Evolutionary conservation across 441 rosid species (phyloP).

Genomic region (Eruca vesicaria): DNA sequence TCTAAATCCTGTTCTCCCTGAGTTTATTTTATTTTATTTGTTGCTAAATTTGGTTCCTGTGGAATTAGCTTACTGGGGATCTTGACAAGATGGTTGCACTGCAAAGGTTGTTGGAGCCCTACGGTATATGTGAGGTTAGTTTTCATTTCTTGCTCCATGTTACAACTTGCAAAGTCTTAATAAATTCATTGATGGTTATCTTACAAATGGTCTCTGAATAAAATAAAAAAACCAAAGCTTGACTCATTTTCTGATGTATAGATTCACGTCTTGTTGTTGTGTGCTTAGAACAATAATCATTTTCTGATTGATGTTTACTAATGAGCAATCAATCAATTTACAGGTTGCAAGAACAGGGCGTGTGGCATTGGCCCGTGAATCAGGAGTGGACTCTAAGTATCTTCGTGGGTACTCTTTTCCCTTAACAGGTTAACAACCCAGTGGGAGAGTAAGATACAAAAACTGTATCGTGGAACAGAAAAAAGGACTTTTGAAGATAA

Average conservation of each 20-base stretch:
- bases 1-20: neutral
- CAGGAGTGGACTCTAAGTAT: slow-evolving; percentile 80
- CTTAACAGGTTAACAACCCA: slow-evolving; percentile 27
- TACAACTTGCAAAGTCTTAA: no score
- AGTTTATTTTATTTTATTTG: neutral
- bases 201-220: no score
- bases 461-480: neutral
- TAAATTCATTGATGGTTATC: no score
- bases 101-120: slow-evolving; percentile 89
- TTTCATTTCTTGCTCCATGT: no score
- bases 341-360: slow-evolving; percentile 96
- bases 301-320: neutral
- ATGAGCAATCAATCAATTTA: neutral
- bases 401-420: slow-evolving; percentile 91
- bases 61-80: slow-evolving; percentile 84
- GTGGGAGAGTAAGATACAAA: neutral
- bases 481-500: slow-evolving; percentile 15
- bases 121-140: slow-evolving; percentile 67
- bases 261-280: neutral
- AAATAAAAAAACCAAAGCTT: neutral
- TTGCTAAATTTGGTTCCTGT: slow-evolving; percentile 25
- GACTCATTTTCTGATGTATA: neutral
- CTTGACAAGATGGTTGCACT: slow-evolving; percentile 93
- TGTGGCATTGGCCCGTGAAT: slow-evolving; percentile 78
- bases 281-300: slow-evolving; percentile 6